Evolutionary conservation across 257 asterid species (phyloP), one percentile per base, ranked within the genome.

Genomic region (Verbascum thapsus): DNA sequence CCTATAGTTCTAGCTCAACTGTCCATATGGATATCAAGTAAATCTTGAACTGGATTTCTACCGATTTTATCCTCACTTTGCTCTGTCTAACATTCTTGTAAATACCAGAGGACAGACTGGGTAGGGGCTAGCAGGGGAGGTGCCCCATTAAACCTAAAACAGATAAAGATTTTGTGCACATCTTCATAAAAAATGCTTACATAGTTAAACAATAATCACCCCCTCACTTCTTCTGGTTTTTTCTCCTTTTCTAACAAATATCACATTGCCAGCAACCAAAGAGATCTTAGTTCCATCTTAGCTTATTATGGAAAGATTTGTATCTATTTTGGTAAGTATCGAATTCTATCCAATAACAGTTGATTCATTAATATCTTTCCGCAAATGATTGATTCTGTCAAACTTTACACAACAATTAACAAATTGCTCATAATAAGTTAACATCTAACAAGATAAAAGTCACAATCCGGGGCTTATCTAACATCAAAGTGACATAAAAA

Each of bases 261-360:
- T 6, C 26, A 47, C 12, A 10, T 18, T n/a, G 12, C 22, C 42
- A 47, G 13, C 57, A 12, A 63, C 26, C 41, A 63, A 35, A n/a
- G n/a, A 35, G 0, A 8, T 53, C 26, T 15, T 40, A 64, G 44
- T 53, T 64, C 62, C 6, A 41, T 10, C 54, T 7, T 18, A 0
- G 68, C 32, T 1, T 13, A 40, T 22, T 15, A 47, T 7, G 4
- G 67, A 6, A 61, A 45, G 7, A 10, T 32, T 15, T 30, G 6
- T 11, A 3, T 62, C 48, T 8, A 35, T 3, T 26, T 3, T 16
- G 20, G 47, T 41, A 53, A 58, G 38, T 16, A 43, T 18, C 10
- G 34, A 70, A 48, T 56, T 7, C 51, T 50, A 56, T 58, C 62
- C 9, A 16, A 63, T 56, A 9, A 17, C 13, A 30, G 8, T 57